Percentiles rank a stretch among this genome's conserved stretches.
phyloP scores from a whole-genome alignment of 495 filamentous ascomycete species.

The Aspergillus sparsus region DNA sequence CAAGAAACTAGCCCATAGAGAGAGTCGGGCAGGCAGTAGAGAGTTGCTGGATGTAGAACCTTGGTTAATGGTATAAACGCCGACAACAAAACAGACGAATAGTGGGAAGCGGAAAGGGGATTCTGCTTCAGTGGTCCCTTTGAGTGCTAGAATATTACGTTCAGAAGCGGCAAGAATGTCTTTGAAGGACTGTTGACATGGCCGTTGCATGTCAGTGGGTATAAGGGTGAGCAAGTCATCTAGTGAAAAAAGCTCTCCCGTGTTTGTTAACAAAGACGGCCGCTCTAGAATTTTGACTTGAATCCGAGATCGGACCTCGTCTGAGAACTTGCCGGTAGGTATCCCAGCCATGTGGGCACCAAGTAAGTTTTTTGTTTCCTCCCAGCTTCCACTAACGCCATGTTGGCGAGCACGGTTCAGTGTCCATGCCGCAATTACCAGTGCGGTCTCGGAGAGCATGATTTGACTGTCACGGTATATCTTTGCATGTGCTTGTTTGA shows the following conservation, averaged over 20 bases:
- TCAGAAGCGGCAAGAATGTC: constrained; percentile 23
- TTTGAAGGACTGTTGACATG: constrained; percentile 30
- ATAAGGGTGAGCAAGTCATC: constrained; percentile 37
- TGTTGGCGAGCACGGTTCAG: constrained; percentile 39
- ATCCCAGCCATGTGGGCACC: constrained; percentile 36
- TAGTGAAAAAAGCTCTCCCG: constrained; percentile 42
- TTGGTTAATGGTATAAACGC: constrained; percentile 16
- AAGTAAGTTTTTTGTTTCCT: constrained; percentile 37
- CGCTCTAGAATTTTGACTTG: constrained; percentile 42
- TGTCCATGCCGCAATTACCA: constrained; percentile 45
- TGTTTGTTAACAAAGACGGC: constrained; percentile 36
- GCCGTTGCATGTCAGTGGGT: constrained; percentile 32
- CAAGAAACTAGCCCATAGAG: constrained; percentile 41
- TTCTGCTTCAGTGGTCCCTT: constrained; percentile 15
- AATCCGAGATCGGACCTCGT: constrained; percentile 33
- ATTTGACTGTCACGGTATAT: constrained; percentile 49
- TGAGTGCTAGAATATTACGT: constrained; percentile 26
- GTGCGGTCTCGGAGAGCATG: constrained; percentile 41
- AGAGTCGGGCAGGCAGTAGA: constrained; percentile 34
- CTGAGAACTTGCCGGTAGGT: constrained; percentile 34
- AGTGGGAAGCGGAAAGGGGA: constrained; percentile 32
- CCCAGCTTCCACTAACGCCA: constrained; percentile 30
- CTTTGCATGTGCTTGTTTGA: constrained; percentile 45
- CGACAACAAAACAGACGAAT: constrained; percentile 31
- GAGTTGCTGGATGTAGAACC: constrained; percentile 12